phyloP scores from a whole-genome alignment of 345 rosid species.

The Linum tenue region DNA sequence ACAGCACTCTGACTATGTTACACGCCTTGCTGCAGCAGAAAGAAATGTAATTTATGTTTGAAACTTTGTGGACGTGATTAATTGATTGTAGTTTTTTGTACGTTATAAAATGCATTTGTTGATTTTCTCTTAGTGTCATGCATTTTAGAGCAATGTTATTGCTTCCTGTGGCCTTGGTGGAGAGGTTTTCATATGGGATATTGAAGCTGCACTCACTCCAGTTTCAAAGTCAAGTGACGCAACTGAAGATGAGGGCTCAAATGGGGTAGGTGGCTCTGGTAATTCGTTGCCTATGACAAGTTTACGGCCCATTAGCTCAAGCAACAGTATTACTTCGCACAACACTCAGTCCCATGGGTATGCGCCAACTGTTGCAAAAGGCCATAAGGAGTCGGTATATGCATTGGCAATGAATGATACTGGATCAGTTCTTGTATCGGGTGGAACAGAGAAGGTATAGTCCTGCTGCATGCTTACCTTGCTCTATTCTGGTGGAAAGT shows the following conservation, averaged over 20 bases:
- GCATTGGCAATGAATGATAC: constrained; percentile 94
- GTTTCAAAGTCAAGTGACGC: constrained; percentile 60
- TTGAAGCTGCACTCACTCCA: constrained; percentile 80
- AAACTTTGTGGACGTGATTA: constrained; percentile 6
- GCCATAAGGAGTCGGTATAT: constrained; percentile 99
- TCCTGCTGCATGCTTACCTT: too few species aligned
- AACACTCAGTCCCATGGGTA: constrained; percentile 63
- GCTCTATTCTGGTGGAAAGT: too few species aligned
- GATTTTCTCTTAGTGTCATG: constrained; percentile 56
- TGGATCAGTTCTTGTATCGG: constrained; percentile 88
- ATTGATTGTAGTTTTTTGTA: constrained; percentile 1
- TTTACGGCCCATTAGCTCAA: constrained; percentile 71
- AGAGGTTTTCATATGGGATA: constrained; percentile 98
- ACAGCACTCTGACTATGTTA: constrained; percentile 96
- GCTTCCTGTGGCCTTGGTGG: constrained; percentile 99
- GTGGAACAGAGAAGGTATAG: constrained; percentile 96
- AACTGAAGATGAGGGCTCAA: constrained; percentile 67
- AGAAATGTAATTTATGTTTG: constrained; percentile 68
- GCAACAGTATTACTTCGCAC: constrained; percentile 67
- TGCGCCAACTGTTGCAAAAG: constrained; percentile 76
- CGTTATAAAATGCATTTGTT: constrained; percentile 36
- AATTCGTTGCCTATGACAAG: constrained; percentile 54
- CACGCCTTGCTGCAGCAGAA: constrained; percentile 78
- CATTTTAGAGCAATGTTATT: constrained; percentile 84
- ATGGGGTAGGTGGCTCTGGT: constrained; percentile 52